Conservation (phyloP, 176 grass and related monocot genomes). For the Cenchrus purpureus region DNA sequence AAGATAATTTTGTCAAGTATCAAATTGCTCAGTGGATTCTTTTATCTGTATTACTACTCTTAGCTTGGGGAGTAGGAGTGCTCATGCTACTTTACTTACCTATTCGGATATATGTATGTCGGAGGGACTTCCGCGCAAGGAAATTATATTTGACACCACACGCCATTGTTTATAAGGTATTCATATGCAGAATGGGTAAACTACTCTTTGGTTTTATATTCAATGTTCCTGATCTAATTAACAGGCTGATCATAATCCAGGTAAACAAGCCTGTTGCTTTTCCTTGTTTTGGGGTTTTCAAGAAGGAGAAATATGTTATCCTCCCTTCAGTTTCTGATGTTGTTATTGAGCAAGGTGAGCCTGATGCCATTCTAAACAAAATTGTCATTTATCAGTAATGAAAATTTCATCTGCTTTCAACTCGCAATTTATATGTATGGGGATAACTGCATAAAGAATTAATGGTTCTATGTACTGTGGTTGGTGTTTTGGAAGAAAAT, state of each 20-base stretch:
- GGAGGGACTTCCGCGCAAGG: slow-evolving; percentile 53
- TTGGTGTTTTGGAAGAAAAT: background rate
- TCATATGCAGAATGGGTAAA: background rate
- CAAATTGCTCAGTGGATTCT: slow-evolving; percentile 64
- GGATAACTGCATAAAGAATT: background rate
- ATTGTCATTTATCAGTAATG: background rate
- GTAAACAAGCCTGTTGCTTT: slow-evolving; percentile 53
- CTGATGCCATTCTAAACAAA: background rate
- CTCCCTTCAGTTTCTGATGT: slow-evolving; percentile 71
- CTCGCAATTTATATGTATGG: background rate
- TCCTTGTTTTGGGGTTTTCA: slow-evolving; percentile 65
- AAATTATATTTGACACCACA: slow-evolving; percentile 66
- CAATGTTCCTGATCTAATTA: background rate
- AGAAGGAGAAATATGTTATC: slow-evolving; percentile 68
- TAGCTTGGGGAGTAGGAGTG: slow-evolving; percentile 71
- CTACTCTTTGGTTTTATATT: slow-evolving; percentile 6
- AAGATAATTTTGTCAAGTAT: slow-evolving; percentile 65
- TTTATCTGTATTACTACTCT: slow-evolving; percentile 57
- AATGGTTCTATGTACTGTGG: background rate
- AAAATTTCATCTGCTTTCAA: background rate
- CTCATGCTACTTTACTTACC: slow-evolving; percentile 76
- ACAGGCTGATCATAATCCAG: slow-evolving; percentile 40
- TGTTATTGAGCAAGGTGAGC: slow-evolving; percentile 72
- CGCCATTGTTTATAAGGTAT: slow-evolving; percentile 74
- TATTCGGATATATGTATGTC: slow-evolving; percentile 48